Conservation (phyloP, 2,329 filamentous ascomycete species). For the Diplocarpon rosae region DNA sequence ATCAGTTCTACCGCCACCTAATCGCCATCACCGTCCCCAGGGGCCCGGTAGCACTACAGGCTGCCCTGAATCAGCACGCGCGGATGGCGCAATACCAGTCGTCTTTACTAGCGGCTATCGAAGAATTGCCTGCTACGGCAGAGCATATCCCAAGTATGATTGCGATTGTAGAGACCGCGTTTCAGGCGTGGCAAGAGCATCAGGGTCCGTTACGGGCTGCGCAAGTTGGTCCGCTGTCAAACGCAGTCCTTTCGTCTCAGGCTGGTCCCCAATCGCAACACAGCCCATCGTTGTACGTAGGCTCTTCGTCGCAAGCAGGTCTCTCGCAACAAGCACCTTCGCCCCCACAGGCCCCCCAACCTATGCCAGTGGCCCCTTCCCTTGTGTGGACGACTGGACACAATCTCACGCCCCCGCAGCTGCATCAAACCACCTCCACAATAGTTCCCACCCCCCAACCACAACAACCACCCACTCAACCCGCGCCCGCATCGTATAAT, state of each 20-base stretch:
- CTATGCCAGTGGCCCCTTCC: no score
- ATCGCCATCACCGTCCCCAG: constrained; percentile 43
- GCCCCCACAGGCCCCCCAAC: not conserved
- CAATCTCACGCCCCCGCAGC: not conserved
- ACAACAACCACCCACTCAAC: constrained; percentile 20
- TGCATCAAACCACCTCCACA: not conserved
- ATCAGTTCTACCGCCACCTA: constrained; percentile 35
- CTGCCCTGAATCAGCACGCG: constrained; percentile 18
- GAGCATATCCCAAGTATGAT: constrained; percentile 10
- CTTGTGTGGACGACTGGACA: no score
- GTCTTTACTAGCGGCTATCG: constrained; percentile 12
- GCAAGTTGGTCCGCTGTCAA: no score
- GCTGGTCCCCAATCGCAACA: not conserved
- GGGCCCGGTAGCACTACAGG: constrained; percentile 34
- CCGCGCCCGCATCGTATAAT: constrained; percentile 27
- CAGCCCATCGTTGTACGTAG: not conserved
- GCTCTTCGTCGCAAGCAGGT: not conserved
- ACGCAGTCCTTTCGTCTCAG: not conserved
- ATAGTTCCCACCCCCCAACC: not conserved
- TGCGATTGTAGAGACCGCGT: no score
- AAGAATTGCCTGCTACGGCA: constrained; percentile 5
- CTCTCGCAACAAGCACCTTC: not conserved
- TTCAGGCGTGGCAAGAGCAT: no score
- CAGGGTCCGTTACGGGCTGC: no score
- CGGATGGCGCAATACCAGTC: constrained; percentile 15